These are phyloP conservation scores for Scalesia atractyloides DNA, from an alignment of 129 eudicot genomes.

Conservation along the genomic window DNA sequence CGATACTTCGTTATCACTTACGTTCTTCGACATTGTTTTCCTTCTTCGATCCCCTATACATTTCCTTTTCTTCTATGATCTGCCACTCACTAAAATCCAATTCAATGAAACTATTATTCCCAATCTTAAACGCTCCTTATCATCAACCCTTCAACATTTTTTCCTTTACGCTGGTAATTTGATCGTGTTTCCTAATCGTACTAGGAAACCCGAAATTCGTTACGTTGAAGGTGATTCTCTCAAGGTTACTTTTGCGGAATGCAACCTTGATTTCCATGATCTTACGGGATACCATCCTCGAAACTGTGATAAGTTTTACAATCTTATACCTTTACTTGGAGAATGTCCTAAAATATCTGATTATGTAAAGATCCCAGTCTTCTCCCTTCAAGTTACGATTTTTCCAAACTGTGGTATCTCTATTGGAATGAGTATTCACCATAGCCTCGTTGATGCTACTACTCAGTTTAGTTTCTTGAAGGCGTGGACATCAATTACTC, in stretches of 20 bases:
- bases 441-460: conserved; percentile 37
- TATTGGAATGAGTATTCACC: conserved; percentile 40
- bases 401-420: conserved; percentile 44
- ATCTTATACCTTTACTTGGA: conserved; percentile 29
- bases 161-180: conserved; percentile 39
- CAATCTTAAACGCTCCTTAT: conserved; percentile 34
- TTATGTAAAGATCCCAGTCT: conserved; percentile 23
- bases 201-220: conserved; percentile 24
- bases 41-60: conserved; percentile 28
- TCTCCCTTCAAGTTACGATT: conserved; percentile 43
- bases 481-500: conserved; percentile 44
- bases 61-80: conserved; percentile 21
- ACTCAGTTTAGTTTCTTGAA: conserved; percentile 28
- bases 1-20: conserved; percentile 27
- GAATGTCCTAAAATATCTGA: not conserved
- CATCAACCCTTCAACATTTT: conserved; percentile 39
- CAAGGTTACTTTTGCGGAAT: conserved; percentile 33
- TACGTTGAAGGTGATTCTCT: conserved; percentile 39
- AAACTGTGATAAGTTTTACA: conserved; percentile 33
- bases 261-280: conserved; percentile 24
- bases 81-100: conserved; percentile 26
- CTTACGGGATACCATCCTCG: conserved; percentile 38
- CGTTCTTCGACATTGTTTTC: conserved; percentile 34
- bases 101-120: conserved; percentile 38
- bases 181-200: not conserved